These are phyloP conservation scores for Nicotiana obtusifolia DNA, from an alignment of 257 asterid species.

Conservation along the genomic window DNA sequence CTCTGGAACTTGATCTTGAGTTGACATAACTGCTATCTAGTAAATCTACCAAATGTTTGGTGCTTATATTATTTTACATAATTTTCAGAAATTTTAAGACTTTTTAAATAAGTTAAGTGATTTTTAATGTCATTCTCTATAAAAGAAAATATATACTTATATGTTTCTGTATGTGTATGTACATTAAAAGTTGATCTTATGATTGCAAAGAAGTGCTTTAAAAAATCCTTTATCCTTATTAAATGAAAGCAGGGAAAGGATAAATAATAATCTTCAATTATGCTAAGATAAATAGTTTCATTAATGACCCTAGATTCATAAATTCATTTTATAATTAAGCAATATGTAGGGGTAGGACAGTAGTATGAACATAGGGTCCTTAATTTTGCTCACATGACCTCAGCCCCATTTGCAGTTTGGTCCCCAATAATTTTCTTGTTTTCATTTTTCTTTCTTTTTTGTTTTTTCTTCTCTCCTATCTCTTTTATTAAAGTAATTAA, in stretches of 20 bases:
- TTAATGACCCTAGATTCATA: background rate
- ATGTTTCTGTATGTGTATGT: no score
- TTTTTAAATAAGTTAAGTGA: background rate
- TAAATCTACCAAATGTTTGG: no score
- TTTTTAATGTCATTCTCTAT: background rate
- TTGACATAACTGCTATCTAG: background rate
- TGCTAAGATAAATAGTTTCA: background rate
- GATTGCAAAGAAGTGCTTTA: background rate
- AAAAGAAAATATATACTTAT: no score
- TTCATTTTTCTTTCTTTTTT: no score
- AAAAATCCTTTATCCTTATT: background rate
- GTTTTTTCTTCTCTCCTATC: background rate
- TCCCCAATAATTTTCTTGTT: background rate
- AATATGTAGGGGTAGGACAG: background rate
- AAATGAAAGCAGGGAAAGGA: background rate
- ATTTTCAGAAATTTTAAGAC: background rate
- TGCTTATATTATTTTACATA: background rate
- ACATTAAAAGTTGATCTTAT: no score
- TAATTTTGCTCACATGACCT: background rate
- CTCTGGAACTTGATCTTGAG: background rate
- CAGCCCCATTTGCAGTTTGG: background rate
- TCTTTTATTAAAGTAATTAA: background rate
- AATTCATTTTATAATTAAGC: background rate
- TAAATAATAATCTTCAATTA: background rate
- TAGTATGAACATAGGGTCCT: background rate